Evolutionary conservation across 805 yeast genomes (phyloP), one percentile per base, ranked within the genome.

Genomic region (Zygosaccharomyces bisporus): DNA sequence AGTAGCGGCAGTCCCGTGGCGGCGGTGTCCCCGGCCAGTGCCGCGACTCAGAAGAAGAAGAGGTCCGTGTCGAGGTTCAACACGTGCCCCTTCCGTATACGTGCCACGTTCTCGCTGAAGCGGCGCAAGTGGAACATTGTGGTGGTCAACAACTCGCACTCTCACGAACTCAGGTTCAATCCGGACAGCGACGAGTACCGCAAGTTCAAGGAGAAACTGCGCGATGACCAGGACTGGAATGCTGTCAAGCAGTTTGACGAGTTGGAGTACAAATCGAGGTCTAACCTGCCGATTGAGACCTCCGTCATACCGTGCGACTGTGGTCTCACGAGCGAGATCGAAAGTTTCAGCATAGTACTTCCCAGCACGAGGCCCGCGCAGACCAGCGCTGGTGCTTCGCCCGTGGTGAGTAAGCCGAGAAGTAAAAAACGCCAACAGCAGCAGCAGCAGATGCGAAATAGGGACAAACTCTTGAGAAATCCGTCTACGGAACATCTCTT

Each of bases 21-120:
- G 14, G 21, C 36, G n/a, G 8, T 24, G 23, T 14, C 31, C 12
- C 14, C 40, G n/a, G 31, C 18, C 5, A 35, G 20, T 12, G 21
- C 27, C 2, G 19, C 21, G 24, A 38, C 23, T 4, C 41, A 30
- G 41, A 60, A 55, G 48, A 60, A 59, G 44, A 61, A 60, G 43
- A 51, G 68, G 35, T 46, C 57, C 2, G 66, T 61, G 2, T 61
- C 68, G 14, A 54, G 63, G 43, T 64, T 58, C 42, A 66, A 66
- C 10, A 68, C 71, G 17, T 81, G 87, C 55, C 86, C 86, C 2
- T 81, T 81, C 55, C 69, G 83, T 57, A 72, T 81, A 34, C 61
- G 88, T 43, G 86, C 86, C 2, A 80, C 81, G 51, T 79, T 67
- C 54, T 75, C 81, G 1, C 51, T 76, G 8, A 65, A 79, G 48